phyloP scores from a whole-genome alignment of 148 eudicot species.

The Camellia japonica region DNA sequence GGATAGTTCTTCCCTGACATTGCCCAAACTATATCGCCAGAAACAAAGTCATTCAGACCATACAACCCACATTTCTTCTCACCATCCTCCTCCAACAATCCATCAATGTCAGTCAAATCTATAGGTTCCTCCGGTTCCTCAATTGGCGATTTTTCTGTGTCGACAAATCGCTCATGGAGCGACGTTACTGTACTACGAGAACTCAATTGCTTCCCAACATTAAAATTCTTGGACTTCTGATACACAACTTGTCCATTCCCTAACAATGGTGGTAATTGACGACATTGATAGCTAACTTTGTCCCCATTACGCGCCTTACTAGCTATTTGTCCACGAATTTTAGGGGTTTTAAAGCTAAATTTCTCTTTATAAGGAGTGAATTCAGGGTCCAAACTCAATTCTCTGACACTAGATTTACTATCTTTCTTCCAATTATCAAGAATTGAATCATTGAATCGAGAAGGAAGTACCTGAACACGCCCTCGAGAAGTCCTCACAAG shows the following conservation, averaged over 20 bases:
- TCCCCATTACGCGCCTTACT: constrained; percentile 28
- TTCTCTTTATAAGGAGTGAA: constrained; percentile 36
- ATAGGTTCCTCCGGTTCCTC: constrained; percentile 22
- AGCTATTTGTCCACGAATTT: constrained; percentile 20
- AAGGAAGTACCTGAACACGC: constrained; percentile 90
- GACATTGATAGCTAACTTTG: constrained; percentile 23
- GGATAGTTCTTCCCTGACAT: constrained; percentile 69
- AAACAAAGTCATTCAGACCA: constrained; percentile 40
- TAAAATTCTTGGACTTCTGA: constrained; percentile 25
- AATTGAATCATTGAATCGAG: constrained; percentile 83
- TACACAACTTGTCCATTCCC: constrained; percentile 19
- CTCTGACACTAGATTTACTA: constrained; percentile 31
- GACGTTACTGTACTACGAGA: constrained; percentile 37
- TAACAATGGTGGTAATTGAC: constrained; percentile 29
- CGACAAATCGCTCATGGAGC: constrained; percentile 36
- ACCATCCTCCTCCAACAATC: constrained; percentile 24
- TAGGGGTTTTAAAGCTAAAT: constrained; percentile 26
- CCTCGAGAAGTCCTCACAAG: constrained; percentile 84
- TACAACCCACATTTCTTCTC: constrained; percentile 22
- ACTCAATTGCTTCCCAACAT: constrained; percentile 31
- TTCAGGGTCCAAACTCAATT: constrained; percentile 30
- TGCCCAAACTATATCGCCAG: constrained; percentile 95
- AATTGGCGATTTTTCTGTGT: constrained; percentile 28
- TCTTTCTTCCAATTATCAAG: constrained; percentile 99
- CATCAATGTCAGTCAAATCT: constrained; percentile 29